Conservation (phyloP, 2,329 filamentous ascomycete genomes). For the Lachnellula subtilissima region DNA sequence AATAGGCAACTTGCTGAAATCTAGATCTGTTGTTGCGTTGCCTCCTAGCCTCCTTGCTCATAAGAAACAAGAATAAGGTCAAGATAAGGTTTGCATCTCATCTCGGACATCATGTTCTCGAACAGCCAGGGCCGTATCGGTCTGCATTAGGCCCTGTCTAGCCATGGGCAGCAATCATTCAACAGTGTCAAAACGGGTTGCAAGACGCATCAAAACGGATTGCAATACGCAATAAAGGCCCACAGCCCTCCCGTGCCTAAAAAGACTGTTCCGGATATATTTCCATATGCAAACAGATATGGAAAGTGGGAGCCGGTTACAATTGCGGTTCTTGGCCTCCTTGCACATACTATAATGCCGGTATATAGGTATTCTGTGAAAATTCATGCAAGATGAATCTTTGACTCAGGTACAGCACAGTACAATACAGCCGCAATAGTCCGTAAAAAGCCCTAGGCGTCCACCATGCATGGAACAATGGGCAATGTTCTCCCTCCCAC, state of each 20-base stretch:
- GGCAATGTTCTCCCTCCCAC: constrained; percentile 8
- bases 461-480: constrained; percentile 16
- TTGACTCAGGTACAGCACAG: not conserved
- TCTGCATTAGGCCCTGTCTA: too few relatives aligned
- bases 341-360: too few relatives aligned
- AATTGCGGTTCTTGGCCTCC: too few relatives aligned
- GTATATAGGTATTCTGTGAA: too few relatives aligned
- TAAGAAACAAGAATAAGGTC: too few relatives aligned
- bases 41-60: too few relatives aligned
- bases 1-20: too few relatives aligned
- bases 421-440: not conserved
- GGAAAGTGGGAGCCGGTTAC: too few relatives aligned
- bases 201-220: not conserved
- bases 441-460: not conserved
- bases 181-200: not conserved
- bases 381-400: not conserved
- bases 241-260: not conserved
- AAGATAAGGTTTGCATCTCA: too few relatives aligned
- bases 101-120: too few relatives aligned
- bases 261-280: not conserved
- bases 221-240: not conserved
- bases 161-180: not conserved
- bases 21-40: too few relatives aligned
- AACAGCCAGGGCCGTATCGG: too few relatives aligned
- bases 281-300: not conserved